phyloP scores from a whole-genome alignment of 257 asterid genomes.

The Voacanga thouarsii region DNA sequence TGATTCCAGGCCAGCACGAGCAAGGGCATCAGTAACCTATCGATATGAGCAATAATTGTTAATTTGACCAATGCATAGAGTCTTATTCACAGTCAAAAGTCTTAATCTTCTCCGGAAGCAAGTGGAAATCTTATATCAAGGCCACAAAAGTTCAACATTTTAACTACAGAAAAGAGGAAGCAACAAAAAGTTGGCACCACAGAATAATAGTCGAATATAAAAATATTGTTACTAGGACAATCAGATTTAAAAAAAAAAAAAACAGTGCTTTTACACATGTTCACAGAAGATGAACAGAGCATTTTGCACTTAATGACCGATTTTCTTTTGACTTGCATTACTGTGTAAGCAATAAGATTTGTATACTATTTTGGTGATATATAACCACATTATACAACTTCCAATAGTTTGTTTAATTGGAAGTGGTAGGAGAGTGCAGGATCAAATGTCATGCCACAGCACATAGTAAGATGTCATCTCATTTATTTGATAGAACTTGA shows the following conservation, averaged over 20 bases:
- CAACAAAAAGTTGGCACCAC: not conserved
- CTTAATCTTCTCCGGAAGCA: not conserved
- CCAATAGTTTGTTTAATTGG: not conserved
- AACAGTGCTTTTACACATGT: not conserved
- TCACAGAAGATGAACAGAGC: not conserved
- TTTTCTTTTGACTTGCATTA: not conserved
- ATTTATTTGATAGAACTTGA: too few species aligned
- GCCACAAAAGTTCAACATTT: not conserved
- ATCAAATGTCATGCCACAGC: not conserved
- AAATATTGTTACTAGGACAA: not conserved
- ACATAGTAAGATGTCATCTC: not conserved
- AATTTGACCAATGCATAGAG: not conserved
- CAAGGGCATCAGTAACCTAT: constrained; percentile 90
- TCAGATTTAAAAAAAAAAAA: too few species aligned
- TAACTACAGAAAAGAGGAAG: not conserved
- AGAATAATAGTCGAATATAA: not conserved
- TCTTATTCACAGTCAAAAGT: not conserved
- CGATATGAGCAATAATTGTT: constrained; percentile 3
- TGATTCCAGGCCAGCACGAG: constrained; percentile 94
- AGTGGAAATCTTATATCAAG: not conserved
- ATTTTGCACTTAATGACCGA: not conserved
- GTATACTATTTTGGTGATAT: not conserved
- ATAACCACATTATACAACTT: not conserved
- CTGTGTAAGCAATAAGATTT: not conserved
- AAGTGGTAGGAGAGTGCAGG: not conserved